Evolutionary conservation across 306 rosid genomes (phyloP).

Genomic region (Dicorynia guianensis): DNA sequence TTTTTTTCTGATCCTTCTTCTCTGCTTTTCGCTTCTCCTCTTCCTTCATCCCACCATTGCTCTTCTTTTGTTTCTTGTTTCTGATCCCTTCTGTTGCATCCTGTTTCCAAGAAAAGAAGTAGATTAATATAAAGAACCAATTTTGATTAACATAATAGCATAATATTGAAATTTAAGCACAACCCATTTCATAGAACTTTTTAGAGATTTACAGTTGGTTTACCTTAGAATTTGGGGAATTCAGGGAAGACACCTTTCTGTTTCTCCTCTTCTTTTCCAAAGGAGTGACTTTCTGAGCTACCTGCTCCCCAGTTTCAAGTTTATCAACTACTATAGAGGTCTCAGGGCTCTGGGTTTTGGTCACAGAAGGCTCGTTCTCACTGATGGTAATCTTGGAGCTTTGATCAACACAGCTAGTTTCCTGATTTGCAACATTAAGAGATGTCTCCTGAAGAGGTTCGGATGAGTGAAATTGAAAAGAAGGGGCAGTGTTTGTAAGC

Average conservation of each 20-base stretch:
- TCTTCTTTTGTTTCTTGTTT: conserved; percentile 66
- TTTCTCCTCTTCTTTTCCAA: conserved; percentile 57
- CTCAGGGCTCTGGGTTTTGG: conserved; percentile 64
- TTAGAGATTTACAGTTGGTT: neutral
- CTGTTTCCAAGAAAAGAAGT: conserved; percentile 36
- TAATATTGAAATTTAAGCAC: neutral
- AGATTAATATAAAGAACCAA: conserved; percentile 24
- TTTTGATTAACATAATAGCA: neutral
- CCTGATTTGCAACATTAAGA: conserved; percentile 32
- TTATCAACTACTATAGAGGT: conserved; percentile 69
- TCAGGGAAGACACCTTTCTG: conserved; percentile 46
- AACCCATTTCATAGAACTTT: neutral
- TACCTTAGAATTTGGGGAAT: conserved; percentile 62
- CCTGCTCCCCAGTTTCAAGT: conserved; percentile 76
- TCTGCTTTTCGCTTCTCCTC: conserved; percentile 46
- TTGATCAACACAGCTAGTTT: conserved; percentile 58
- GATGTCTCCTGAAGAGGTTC: conserved; percentile 36
- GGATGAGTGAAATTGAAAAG: conserved; percentile 29
- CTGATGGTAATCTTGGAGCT: conserved; percentile 48
- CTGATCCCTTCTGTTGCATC: conserved; percentile 40
- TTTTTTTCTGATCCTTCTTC: conserved; percentile 54
- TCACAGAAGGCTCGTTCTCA: conserved; percentile 61
- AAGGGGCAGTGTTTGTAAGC: conserved; percentile 13
- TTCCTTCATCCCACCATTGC: conserved; percentile 45
- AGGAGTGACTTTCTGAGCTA: conserved; percentile 57